Evolutionary conservation across 2,329 filamentous ascomycete species (phyloP).

Genomic region (Rhinocladiella similis): DNA sequence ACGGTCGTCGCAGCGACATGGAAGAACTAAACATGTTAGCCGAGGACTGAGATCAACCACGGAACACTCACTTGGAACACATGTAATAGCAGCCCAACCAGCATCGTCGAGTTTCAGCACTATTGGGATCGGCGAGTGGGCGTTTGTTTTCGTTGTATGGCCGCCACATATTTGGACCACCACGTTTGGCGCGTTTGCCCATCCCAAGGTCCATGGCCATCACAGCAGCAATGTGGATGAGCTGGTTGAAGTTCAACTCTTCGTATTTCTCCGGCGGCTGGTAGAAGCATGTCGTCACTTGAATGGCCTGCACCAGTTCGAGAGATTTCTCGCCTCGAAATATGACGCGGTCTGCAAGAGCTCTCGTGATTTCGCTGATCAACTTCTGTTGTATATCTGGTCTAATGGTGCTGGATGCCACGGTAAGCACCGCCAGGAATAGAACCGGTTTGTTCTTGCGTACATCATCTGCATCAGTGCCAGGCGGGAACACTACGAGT

Average conservation of each 20-base stretch:
- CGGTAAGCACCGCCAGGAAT: constrained; percentile 59
- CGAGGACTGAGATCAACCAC: no score
- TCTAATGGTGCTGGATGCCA: constrained; percentile 53
- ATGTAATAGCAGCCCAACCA: constrained; percentile 64
- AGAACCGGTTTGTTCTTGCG: constrained; percentile 60
- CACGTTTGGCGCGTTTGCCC: constrained; percentile 53
- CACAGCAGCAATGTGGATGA: constrained; percentile 76
- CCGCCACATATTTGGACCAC: constrained; percentile 38
- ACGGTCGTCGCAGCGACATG: constrained; percentile 59
- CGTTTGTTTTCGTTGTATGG: constrained; percentile 42
- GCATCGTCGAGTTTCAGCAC: constrained; percentile 57
- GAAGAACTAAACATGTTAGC: constrained; percentile 46
- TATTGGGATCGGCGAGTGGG: constrained; percentile 47
- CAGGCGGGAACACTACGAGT: constrained; percentile 57
- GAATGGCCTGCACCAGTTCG: constrained; percentile 77
- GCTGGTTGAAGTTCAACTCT: constrained; percentile 86
- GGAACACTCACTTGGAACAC: constrained; percentile 50
- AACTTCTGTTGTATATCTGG: constrained; percentile 62
- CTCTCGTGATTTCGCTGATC: constrained; percentile 68
- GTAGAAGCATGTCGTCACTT: constrained; percentile 80
- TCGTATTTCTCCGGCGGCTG: constrained; percentile 79
- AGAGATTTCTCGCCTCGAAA: constrained; percentile 76
- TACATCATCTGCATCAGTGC: constrained; percentile 54
- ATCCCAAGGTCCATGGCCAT: constrained; percentile 85
- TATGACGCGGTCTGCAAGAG: constrained; percentile 73